Evolutionary conservation across 2,329 filamentous ascomycete genomes (phyloP).

Genomic region (Botrytis paeoniae): DNA sequence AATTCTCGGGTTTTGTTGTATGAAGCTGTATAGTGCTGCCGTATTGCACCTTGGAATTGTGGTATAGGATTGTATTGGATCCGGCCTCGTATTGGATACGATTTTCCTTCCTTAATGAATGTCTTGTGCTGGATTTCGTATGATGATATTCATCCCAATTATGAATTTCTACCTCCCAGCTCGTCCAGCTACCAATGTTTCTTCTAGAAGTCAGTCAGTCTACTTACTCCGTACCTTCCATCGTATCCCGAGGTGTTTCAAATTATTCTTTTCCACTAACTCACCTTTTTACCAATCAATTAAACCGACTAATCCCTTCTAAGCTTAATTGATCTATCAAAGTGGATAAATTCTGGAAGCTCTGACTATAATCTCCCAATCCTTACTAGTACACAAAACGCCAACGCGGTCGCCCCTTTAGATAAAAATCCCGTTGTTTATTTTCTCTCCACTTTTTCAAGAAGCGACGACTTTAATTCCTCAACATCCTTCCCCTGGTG

Average conservation of each 20-base stretch:
- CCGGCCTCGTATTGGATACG: background rate
- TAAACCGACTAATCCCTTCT: background rate
- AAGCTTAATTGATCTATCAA: background rate
- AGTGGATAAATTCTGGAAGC: slow-evolving; percentile 12
- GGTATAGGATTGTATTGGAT: background rate
- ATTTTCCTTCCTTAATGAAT: background rate
- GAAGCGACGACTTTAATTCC: slow-evolving; percentile 24
- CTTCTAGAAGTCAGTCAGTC: slow-evolving; percentile 8
- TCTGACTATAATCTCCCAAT: slow-evolving; percentile 14
- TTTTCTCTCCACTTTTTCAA: slow-evolving; percentile 2
- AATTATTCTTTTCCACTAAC: background rate
- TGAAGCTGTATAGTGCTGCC: background rate
- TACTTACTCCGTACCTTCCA: background rate
- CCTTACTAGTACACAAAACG: background rate
- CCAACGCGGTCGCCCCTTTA: slow-evolving; percentile 18
- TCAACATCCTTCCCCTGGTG: slow-evolving; percentile 19
- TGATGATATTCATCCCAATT: background rate
- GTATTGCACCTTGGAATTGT: background rate
- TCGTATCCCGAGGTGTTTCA: slow-evolving; percentile 7
- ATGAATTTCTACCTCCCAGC: background rate
- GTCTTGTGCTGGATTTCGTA: background rate
- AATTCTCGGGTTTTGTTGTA: background rate
- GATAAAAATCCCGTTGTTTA: slow-evolving; percentile 17
- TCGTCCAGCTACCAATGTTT: background rate
- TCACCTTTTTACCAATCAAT: background rate